Percentiles rank a stretch among this genome's conserved stretches.
These are phyloP conservation scores for Glycine tomentella DNA, from an alignment of 306 rosid genomes.

Conservation along the genomic window DNA sequence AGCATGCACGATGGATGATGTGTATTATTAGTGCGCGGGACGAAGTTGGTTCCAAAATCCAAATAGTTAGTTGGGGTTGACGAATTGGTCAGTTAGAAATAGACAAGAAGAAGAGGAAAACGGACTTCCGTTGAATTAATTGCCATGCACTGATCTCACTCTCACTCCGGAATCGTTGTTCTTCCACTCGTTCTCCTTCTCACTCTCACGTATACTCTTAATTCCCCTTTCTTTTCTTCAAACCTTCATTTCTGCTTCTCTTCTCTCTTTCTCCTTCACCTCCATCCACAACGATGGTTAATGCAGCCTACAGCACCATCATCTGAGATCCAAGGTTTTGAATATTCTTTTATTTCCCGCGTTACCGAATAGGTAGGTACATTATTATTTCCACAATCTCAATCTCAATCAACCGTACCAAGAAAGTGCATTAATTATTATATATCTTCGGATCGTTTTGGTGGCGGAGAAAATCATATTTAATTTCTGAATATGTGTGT, in stretches of 20 bases:
- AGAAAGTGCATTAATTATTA: too few species aligned
- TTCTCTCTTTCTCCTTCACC: neutral
- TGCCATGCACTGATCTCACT: neutral
- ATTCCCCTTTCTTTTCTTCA: neutral
- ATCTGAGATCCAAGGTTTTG: slow-evolving; percentile 4
- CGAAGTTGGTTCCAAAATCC: neutral
- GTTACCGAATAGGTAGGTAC: slow-evolving; percentile 27
- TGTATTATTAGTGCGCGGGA: neutral
- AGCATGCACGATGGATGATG: too few species aligned
- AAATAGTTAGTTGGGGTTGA: too few species aligned
- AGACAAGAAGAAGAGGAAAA: slow-evolving; percentile 32
- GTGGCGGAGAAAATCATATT: too few species aligned
- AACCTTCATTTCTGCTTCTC: slow-evolving; percentile 29
- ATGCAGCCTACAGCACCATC: neutral
- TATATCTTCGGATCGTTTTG: too few species aligned
- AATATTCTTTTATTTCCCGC: slow-evolving; percentile 11
- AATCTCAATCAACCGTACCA: too few species aligned
- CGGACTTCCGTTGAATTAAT: slow-evolving; percentile 43
- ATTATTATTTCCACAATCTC: neutral
- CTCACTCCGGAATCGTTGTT: slow-evolving; percentile 42
- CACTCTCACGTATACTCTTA: neutral
- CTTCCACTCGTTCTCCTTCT: slow-evolving; percentile 41
- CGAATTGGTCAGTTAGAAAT: neutral
- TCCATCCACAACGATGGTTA: neutral
- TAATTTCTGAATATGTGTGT: too few species aligned